Evolutionary conservation across 257 asterid species (phyloP), one percentile per base, ranked within the genome.

Genomic region (Buddleja alternifolia): DNA sequence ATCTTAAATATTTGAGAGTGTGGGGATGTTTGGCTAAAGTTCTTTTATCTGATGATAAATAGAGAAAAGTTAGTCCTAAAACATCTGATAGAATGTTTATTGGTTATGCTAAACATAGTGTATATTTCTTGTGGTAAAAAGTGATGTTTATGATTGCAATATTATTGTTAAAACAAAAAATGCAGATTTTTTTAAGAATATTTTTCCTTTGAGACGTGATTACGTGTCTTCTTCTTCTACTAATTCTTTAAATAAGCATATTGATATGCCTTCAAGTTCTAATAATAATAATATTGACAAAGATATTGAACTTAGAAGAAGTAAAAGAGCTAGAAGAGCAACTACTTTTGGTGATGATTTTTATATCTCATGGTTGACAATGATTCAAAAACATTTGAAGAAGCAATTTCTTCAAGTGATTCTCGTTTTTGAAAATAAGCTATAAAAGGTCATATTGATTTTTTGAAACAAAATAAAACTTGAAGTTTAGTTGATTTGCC

Each of bases 71-170:
- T 14, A 11, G 36, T 19, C 7, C 59, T 52, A 52, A 52, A 52
- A 19, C 14, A 17, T 16, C 32, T 16, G 32, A 52, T 16, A 17
- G 32, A 6, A 0, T 52, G 29, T 52, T 52, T 52, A 52, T 20
- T 52, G 59, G 59, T 19, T 52, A 52, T 52, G 59, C 59, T 17
- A 14, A 52, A 19, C 29, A 52, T 52, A 52, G 59, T 52, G 3
- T 52, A 52, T 10, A 52, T 52, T 52, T 19, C 32, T 52, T 3
- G 59, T 16, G 7, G 19, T 52, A 14, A 52, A 52, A 52, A 52
- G 32, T 52, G 56, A 48, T 6, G 24, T 8, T 20, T 23, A 14
- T 48, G 21, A 48, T 12, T 48, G 56, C 56, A 52, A 52, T 52
- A 4, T 34, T 4, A 19, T 19, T 2, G 8, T 52, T 10, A 0